A percentile compares a stretch with the other conserved stretches of the same genome.
These are phyloP conservation scores for Aureobasidium zeae DNA, from an alignment of 2,329 filamentous ascomycete species.

Conservation along the genomic window DNA sequence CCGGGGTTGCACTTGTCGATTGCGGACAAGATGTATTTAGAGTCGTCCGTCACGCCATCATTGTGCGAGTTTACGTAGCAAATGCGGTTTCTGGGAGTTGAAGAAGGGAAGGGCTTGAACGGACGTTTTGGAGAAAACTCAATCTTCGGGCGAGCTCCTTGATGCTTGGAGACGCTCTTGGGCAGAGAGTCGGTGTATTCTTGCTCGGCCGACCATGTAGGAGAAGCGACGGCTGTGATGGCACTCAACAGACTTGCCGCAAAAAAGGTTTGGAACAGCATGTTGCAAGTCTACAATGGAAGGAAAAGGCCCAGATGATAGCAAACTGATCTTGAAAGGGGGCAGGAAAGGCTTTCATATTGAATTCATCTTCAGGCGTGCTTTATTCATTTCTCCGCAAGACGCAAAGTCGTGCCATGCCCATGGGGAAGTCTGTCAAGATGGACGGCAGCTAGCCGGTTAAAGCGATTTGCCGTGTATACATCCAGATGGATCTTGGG, in stretches of 20 bases:
- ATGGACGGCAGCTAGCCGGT: slow-evolving; percentile 10
- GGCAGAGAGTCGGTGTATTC: slow-evolving; percentile 22
- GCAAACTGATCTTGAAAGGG: neutral
- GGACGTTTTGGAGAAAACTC: slow-evolving; percentile 30
- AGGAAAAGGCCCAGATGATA: neutral
- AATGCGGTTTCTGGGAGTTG: slow-evolving; percentile 29
- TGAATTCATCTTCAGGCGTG: slow-evolving; percentile 1
- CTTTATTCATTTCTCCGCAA: slow-evolving; percentile 12
- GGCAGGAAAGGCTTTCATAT: neutral
- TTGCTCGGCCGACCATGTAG: slow-evolving; percentile 24
- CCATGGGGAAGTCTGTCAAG: slow-evolving; percentile 5
- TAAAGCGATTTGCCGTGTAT: neutral
- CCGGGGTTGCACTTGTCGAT: slow-evolving; percentile 53
- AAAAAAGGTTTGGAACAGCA: slow-evolving; percentile 15
- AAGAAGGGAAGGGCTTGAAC: slow-evolving; percentile 27
- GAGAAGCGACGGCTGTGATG: slow-evolving; percentile 19
- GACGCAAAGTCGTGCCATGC: neutral
- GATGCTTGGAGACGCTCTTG: slow-evolving; percentile 20
- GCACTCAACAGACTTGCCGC: slow-evolving; percentile 17
- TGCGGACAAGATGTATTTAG: slow-evolving; percentile 44
- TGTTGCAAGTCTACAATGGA: neutral
- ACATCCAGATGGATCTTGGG: neutral
- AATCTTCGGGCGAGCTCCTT: slow-evolving; percentile 26
- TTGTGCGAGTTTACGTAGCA: slow-evolving; percentile 33
- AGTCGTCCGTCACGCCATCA: slow-evolving; percentile 40